Evolutionary conservation across 2,329 filamentous ascomycete species (phyloP), one percentile per base, ranked within the genome.

Genomic region (Alternaria longipes): DNA sequence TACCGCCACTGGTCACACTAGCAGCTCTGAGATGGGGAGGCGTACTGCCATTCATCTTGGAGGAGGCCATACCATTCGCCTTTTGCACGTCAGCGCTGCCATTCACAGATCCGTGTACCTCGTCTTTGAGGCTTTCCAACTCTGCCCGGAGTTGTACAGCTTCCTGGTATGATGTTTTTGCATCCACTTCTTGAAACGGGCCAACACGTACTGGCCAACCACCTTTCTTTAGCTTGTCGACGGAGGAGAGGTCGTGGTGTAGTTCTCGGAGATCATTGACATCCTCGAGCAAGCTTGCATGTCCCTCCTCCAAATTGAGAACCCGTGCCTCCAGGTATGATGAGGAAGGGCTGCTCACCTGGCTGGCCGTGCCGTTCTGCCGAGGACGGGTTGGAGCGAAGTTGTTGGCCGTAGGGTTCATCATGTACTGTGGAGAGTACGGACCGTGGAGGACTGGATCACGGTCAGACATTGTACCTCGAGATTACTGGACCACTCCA

Each of bases 151-250:
- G 60, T 12, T 59, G 38, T 36, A 62, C 47, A 18, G 66, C 66
- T 11, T 50, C 47, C 24, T 69, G 64, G 22, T 57, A 59, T 38
- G 66, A 69, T 49, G 56, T 41, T 42, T 22, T 20, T 44, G 59
- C 45, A 32, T 64, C 57, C 5, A 46, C 46, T 8, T 61, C 56
- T 18, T 65, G 53, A 18, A 63, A 64, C 26, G 67, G 61, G 5
- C 67, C 64, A 28, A 73, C 56, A 12, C 56, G 65, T 38, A 70
- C 61, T 4, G 56, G 56, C 68, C 64, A 72, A 12, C 59, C 56
- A 8, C 65, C 68, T 36, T 62, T 66, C 53, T 69, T 68, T 28
- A 71, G 18, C 20, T 54, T 63, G 22, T 73, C 68, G 24, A 77
- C 57, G 3, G 69, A 69, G 20, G 58, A 59, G 34, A 77, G 63